These are phyloP conservation scores for Hypoxylon sp. DNA, from an alignment of 2,329 filamentous ascomycete species.

Conservation along the genomic window DNA sequence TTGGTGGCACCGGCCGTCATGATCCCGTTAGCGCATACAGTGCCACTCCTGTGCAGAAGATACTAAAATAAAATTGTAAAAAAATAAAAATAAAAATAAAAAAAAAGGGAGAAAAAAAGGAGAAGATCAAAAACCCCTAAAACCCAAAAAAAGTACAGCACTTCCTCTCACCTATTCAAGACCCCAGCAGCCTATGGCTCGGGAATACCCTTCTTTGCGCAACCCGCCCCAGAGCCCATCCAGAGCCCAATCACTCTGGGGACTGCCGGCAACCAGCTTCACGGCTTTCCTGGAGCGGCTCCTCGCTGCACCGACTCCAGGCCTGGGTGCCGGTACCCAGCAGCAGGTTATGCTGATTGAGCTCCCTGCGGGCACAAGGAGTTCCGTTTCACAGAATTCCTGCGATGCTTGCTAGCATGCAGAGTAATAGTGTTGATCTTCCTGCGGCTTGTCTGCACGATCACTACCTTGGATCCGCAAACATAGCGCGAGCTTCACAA, in stretches of 20 bases:
- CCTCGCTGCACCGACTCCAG: slow-evolving; percentile 48
- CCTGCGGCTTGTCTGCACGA: too few relatives aligned
- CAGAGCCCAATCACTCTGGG: slow-evolving; percentile 45
- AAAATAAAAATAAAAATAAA: too few relatives aligned
- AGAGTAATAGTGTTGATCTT: slow-evolving; percentile 48
- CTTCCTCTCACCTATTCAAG: slow-evolving; percentile 51
- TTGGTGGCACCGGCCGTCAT: too few relatives aligned
- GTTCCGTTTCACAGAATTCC: slow-evolving; percentile 81
- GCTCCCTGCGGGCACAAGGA: slow-evolving; percentile 76
- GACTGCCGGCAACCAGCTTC: slow-evolving; percentile 50
- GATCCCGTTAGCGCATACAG: slow-evolving; percentile 41
- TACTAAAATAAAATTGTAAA: too few relatives aligned
- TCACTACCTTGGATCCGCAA: too few relatives aligned
- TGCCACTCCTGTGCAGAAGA: slow-evolving; percentile 40
- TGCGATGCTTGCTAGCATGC: slow-evolving; percentile 63
- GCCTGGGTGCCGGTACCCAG: slow-evolving; percentile 65
- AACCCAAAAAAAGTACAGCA: slow-evolving; percentile 36
- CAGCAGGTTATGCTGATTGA: slow-evolving; percentile 80
- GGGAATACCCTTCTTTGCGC: slow-evolving; percentile 57
- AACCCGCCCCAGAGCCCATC: slow-evolving; percentile 51
- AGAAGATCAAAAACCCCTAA: slow-evolving; percentile 34
- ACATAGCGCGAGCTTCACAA: too few relatives aligned
- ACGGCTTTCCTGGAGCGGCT: slow-evolving; percentile 48
- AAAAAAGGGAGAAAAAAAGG: too few relatives aligned
- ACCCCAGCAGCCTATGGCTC: slow-evolving; percentile 67